Evolutionary conservation across 1,284 basidiomycete genomes (phyloP).

Genomic region (Apiotrichum sp.): DNA sequence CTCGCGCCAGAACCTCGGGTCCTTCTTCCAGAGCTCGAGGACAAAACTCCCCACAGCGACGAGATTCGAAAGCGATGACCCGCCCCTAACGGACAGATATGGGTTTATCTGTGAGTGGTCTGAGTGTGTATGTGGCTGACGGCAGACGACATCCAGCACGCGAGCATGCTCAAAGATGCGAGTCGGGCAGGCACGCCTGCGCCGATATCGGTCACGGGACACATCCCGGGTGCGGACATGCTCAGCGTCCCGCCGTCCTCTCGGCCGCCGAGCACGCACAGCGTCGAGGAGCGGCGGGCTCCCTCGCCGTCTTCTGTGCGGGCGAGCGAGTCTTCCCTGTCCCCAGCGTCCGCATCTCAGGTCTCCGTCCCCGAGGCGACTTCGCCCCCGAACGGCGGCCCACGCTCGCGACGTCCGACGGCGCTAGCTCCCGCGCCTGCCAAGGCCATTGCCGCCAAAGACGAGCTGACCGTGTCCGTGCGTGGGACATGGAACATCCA

Average conservation of each 20-base stretch:
- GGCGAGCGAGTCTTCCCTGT: neutral
- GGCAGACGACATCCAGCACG: slow-evolving; percentile 73
- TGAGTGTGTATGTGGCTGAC: slow-evolving; percentile 12
- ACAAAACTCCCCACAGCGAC: slow-evolving; percentile 45
- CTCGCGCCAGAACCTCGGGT: slow-evolving; percentile 38
- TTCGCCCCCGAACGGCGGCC: slow-evolving; percentile 1
- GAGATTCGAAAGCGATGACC: slow-evolving; percentile 56
- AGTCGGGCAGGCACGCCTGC: slow-evolving; percentile 43
- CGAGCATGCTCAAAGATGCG: slow-evolving; percentile 65
- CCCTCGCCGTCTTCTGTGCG: neutral
- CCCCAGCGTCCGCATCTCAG: neutral
- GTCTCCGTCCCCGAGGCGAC: neutral
- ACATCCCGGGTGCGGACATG: slow-evolving; percentile 8
- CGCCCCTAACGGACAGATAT: slow-evolving; percentile 77
- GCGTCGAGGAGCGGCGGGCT: neutral
- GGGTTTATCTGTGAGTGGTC: slow-evolving; percentile 77
- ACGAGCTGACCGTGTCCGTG: slow-evolving; percentile 40
- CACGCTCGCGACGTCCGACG: slow-evolving; percentile 11
- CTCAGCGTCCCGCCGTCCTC: neutral
- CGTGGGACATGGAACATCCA: slow-evolving; percentile 30
- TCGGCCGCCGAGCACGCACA: neutral
- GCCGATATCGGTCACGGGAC: slow-evolving; percentile 38
- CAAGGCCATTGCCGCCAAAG: slow-evolving; percentile 40
- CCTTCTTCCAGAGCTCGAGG: slow-evolving; percentile 32
- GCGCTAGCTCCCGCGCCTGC: slow-evolving; percentile 43